phyloP scores from a whole-genome alignment of 2,329 filamentous ascomycete genomes.

The Ilyonectria robusta region DNA sequence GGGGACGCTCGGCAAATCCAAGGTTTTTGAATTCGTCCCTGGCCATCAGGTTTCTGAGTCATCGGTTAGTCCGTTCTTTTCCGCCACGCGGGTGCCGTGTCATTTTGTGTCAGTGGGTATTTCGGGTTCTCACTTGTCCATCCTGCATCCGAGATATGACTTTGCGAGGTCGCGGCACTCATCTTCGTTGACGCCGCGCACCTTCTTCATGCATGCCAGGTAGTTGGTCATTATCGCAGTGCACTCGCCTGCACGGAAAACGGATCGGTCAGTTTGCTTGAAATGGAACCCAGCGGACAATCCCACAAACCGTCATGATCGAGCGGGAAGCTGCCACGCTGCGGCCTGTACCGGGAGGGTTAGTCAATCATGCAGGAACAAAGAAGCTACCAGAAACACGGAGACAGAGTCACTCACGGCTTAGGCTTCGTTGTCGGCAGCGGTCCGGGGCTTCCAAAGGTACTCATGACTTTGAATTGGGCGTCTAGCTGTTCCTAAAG shows the following conservation, averaged over 20 bases:
- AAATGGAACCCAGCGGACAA: background rate
- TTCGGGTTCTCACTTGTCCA: slow-evolving; percentile 81
- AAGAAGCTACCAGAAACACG: slow-evolving; percentile 5
- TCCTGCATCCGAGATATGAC: slow-evolving; percentile 89
- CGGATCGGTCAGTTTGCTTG: slow-evolving; percentile 28
- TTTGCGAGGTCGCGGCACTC: slow-evolving; percentile 90
- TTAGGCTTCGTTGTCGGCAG: slow-evolving; percentile 76
- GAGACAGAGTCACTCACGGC: slow-evolving; percentile 66
- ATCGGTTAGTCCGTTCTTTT: slow-evolving; percentile 38
- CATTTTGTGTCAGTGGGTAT: slow-evolving; percentile 27
- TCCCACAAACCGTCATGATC: slow-evolving; percentile 80
- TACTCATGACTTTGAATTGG: slow-evolving; percentile 62
- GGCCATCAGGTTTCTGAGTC: slow-evolving; percentile 89
- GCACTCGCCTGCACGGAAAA: slow-evolving; percentile 82
- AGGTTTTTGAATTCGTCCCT: slow-evolving; percentile 95
- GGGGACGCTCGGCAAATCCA: slow-evolving; percentile 71
- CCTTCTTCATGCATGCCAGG: slow-evolving; percentile 87
- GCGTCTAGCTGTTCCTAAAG: slow-evolving; percentile 25
- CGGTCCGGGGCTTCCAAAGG: slow-evolving; percentile 80
- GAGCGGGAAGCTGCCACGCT: slow-evolving; percentile 92
- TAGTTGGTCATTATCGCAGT: slow-evolving; percentile 90
- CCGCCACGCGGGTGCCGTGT: slow-evolving; percentile 21
- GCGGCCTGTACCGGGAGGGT: slow-evolving; percentile 70
- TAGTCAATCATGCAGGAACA: slow-evolving; percentile 29
- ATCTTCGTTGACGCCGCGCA: slow-evolving; percentile 86